Evolutionary conservation across 768 basidiomycete species (phyloP).

Genomic region (Naganishia kalamii): DNA sequence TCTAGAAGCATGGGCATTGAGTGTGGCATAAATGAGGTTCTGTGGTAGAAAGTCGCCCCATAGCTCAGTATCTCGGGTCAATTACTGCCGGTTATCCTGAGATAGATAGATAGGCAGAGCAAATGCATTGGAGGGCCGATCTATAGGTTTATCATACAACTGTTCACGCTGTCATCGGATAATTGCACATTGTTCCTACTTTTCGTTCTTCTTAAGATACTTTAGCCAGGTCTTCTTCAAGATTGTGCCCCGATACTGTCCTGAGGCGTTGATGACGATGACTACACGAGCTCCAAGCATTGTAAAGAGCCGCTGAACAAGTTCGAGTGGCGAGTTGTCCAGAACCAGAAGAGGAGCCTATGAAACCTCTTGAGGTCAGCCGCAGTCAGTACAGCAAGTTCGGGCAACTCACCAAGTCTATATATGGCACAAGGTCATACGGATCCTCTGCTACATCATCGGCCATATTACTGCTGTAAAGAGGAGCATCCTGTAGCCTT

Average conservation of each 20-base stretch:
- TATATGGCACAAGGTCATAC: conserved; percentile 73
- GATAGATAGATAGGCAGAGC: too few species aligned
- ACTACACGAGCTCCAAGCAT: conserved; percentile 91
- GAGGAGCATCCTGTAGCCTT: conserved; percentile 11
- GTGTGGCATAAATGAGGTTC: not conserved
- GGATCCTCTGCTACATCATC: conserved; percentile 35
- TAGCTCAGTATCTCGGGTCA: too few species aligned
- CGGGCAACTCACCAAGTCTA: conserved; percentile 64
- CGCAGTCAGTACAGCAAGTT: not conserved
- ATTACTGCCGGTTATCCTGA: too few species aligned
- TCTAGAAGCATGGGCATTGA: not conserved
- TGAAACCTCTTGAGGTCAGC: not conserved
- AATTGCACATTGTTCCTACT: not conserved
- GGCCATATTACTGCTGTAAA: conserved; percentile 35
- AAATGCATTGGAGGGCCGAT: too few species aligned
- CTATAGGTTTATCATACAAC: not conserved
- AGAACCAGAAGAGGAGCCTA: conserved; percentile 83
- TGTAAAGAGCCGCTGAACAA: conserved; percentile 86
- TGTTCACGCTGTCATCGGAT: too few species aligned
- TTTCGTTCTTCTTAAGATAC: conserved; percentile 60
- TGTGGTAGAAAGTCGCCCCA: not conserved
- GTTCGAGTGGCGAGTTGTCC: conserved; percentile 77
- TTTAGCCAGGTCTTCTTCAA: conserved; percentile 92
- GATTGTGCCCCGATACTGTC: conserved; percentile 80
- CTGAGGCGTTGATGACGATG: conserved; percentile 72